These are phyloP conservation scores for Carallia brachiata DNA, from an alignment of 345 rosid genomes.

Conservation along the genomic window DNA sequence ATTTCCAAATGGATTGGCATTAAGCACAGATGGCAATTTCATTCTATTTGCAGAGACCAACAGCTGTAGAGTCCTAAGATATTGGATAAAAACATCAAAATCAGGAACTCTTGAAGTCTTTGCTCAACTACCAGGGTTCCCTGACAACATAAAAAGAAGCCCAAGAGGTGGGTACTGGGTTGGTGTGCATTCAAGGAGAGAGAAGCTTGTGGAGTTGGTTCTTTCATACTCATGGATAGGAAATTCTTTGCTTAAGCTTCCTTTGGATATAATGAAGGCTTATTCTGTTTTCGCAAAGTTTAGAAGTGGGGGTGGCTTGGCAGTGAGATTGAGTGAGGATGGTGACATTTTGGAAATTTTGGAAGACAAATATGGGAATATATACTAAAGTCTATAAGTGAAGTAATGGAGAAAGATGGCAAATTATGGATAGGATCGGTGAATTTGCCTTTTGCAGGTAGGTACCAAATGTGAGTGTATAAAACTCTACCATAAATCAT, in stretches of 20 bases:
- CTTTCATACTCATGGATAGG: conserved; percentile 52
- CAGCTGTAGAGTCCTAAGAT: conserved; percentile 9
- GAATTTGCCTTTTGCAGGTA: conserved; percentile 10
- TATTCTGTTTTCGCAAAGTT: conserved; percentile 34
- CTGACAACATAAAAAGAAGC: conserved; percentile 26
- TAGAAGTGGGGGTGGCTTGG: conserved; percentile 52
- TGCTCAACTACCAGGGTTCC: conserved; percentile 22
- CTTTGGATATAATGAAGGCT: conserved; percentile 38
- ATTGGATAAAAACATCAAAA: conserved; percentile 13
- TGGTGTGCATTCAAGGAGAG: conserved; percentile 44
- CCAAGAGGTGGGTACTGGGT: conserved; percentile 34
- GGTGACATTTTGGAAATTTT: conserved; percentile 48
- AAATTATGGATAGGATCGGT: conserved; percentile 20
- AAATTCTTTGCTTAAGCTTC: conserved; percentile 37
- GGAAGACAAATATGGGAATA: background rate
- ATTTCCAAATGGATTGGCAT: conserved; percentile 27
- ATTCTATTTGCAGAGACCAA: conserved; percentile 19
- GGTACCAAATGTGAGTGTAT: background rate
- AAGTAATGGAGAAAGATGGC: conserved; percentile 15
- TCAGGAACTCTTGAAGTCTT: conserved; percentile 20
- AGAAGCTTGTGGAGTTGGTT: conserved; percentile 29
- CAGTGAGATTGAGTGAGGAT: conserved; percentile 59
- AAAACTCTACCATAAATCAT: background rate
- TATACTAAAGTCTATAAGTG: conserved; percentile 15
- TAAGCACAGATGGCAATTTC: conserved; percentile 19